phyloP scores from a whole-genome alignment of 2,329 filamentous ascomycete genomes.

The Calonectria crousiana region DNA sequence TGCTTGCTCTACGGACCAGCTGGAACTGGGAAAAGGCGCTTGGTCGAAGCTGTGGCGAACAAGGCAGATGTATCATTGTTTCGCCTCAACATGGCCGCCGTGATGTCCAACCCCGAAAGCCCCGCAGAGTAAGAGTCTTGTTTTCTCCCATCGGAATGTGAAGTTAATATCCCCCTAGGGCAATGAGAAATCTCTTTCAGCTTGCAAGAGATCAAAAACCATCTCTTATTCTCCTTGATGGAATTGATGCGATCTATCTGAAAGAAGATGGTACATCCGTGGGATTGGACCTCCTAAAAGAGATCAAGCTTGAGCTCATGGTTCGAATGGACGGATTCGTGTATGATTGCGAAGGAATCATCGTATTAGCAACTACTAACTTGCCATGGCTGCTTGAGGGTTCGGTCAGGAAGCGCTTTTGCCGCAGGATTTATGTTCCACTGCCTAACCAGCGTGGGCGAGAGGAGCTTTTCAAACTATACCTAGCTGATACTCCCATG shows the following conservation, averaged over 20 bases:
- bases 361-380: constrained; percentile 17
- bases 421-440: constrained; percentile 14
- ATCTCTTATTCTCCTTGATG: constrained; percentile 25
- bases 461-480: constrained; percentile 15
- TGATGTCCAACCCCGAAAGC: constrained; percentile 8
- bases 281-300: not conserved
- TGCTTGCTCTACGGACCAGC: constrained; percentile 17
- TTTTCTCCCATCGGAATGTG: not conserved
- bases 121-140: not conserved
- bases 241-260: constrained; percentile 19
- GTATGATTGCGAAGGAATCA: constrained; percentile 11
- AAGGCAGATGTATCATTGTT: constrained; percentile 14
- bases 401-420: constrained; percentile 16
- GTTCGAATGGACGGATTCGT: constrained; percentile 17
- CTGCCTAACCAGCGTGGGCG: constrained; percentile 12
- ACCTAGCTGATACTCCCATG: constrained; percentile 5
- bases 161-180: not conserved
- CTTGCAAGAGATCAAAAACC: constrained; percentile 24
- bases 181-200: constrained; percentile 11
- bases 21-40: constrained; percentile 21
- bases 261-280: not conserved
- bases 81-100: constrained; percentile 2
- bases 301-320: constrained; percentile 21
- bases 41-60: constrained; percentile 23
- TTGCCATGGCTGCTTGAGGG: constrained; percentile 23